These are phyloP conservation scores for Colletotrichum sp. DNA, from an alignment of 2,329 filamentous ascomycete genomes.

Conservation along the genomic window DNA sequence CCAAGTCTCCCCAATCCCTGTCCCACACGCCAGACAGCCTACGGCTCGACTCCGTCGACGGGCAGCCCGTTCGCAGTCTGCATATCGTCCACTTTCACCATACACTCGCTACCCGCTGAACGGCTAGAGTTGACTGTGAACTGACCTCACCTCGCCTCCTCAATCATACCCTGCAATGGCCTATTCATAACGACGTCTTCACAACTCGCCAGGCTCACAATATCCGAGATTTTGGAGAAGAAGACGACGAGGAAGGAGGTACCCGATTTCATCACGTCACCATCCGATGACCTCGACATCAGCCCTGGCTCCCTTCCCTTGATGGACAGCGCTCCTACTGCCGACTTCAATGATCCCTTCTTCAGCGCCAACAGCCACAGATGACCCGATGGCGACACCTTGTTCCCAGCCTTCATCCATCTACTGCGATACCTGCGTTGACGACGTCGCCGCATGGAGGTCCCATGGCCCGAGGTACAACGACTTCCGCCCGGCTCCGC, in stretches of 20 bases:
- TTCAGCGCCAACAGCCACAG: neutral
- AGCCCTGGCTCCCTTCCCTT: neutral
- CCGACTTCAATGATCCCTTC: neutral
- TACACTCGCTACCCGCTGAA: neutral
- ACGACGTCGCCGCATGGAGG: neutral
- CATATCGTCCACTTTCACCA: neutral
- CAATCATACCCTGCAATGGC: neutral
- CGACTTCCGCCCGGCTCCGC: neutral
- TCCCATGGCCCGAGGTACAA: neutral
- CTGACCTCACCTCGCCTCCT: constrained; percentile 15
- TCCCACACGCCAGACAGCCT: neutral
- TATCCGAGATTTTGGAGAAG: neutral
- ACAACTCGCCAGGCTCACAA: neutral
- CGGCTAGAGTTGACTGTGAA: neutral
- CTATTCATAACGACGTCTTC: neutral
- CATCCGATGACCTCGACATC: neutral
- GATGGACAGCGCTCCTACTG: neutral
- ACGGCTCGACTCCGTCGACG: neutral
- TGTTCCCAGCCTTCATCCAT: neutral
- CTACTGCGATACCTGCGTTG: neutral
- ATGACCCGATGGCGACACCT: neutral
- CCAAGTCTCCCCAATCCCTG: neutral
- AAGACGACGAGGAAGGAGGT: neutral
- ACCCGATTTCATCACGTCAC: neutral
- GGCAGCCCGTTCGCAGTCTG: neutral